Evolutionary conservation across 805 yeast species (phyloP).

Genomic region (Maudiozyma serrabonitensis): DNA sequence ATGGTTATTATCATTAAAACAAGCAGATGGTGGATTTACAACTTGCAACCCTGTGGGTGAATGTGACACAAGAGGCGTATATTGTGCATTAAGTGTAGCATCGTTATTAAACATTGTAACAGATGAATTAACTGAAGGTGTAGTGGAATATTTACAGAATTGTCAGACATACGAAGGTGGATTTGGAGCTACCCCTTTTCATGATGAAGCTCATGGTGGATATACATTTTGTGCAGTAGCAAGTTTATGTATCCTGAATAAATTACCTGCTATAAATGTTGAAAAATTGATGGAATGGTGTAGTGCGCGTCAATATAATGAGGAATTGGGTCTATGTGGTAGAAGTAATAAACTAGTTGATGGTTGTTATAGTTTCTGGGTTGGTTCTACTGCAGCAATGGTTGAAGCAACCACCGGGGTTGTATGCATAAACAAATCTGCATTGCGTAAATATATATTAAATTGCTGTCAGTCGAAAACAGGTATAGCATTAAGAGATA

Average conservation of each 20-base stretch:
- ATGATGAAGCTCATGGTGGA: slow-evolving; percentile 94
- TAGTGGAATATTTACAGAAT: slow-evolving; percentile 46
- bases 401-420: slow-evolving; percentile 24
- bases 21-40: slow-evolving; percentile 60
- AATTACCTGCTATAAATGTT: slow-evolving; percentile 37
- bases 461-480: slow-evolving; percentile 58
- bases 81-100: slow-evolving; percentile 74
- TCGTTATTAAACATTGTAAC: slow-evolving; percentile 54
- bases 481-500: slow-evolving; percentile 75
- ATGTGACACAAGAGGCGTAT: slow-evolving; percentile 72
- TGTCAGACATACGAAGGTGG: slow-evolving; percentile 97
- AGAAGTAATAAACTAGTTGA: slow-evolving; percentile 90
- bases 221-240: slow-evolving; percentile 87
- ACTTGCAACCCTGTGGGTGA: slow-evolving; percentile 50
- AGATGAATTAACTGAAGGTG: slow-evolving; percentile 44
- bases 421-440: slow-evolving; percentile 41
- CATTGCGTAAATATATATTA: slow-evolving; percentile 55
- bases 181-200: slow-evolving; percentile 66
- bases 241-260: slow-evolving; percentile 40
- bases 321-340: slow-evolving; percentile 87
- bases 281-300: slow-evolving; percentile 57
- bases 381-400: slow-evolving; percentile 69
- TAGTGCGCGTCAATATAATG: slow-evolving; percentile 49
- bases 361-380: slow-evolving; percentile 95
- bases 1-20: slow-evolving; percentile 62